These are phyloP conservation scores for Sarocladiaceae sp. DNA, from an alignment of 2,329 filamentous ascomycete species.

Conservation along the genomic window DNA sequence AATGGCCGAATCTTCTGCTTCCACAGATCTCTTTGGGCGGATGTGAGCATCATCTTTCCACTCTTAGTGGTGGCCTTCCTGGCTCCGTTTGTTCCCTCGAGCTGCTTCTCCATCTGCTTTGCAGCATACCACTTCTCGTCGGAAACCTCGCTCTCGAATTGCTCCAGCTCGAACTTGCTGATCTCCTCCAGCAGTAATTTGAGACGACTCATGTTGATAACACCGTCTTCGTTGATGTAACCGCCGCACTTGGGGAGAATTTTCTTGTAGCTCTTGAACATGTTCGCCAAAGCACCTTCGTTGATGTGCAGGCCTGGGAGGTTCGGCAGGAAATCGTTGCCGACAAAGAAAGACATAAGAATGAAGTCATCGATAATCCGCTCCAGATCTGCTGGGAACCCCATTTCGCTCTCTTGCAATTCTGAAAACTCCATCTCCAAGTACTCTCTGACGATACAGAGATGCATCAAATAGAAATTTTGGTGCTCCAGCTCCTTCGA, in stretches of 20 bases:
- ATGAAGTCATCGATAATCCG: conserved; percentile 98
- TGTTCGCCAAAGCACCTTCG: conserved; percentile 89
- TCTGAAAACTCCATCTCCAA: conserved; percentile 96
- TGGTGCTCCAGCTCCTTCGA: conserved; percentile 97
- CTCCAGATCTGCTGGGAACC: conserved; percentile 86
- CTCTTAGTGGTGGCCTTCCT: conserved; percentile 42
- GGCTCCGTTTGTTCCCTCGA: conserved; percentile 50
- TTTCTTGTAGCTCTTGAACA: conserved; percentile 95
- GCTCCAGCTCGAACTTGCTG: conserved; percentile 81
- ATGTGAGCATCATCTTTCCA: conserved; percentile 64
- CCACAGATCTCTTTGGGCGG: conserved; percentile 76
- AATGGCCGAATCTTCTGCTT: conserved; percentile 74
- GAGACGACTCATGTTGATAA: conserved; percentile 80
- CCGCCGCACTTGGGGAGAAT: conserved; percentile 81
- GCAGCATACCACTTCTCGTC: conserved; percentile 89
- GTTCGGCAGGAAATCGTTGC: conserved; percentile 98
- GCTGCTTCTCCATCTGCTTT: conserved; percentile 67
- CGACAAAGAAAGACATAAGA: conserved; percentile 98
- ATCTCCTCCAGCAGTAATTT: conserved; percentile 74
- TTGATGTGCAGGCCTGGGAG: conserved; percentile 96
- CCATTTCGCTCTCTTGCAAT: conserved; percentile 65
- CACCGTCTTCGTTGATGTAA: conserved; percentile 93
- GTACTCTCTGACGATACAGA: conserved; percentile 96
- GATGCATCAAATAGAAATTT: conserved; percentile 95
- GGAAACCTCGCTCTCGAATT: conserved; percentile 84